Evolutionary conservation across 2,329 filamentous ascomycete genomes (phyloP), one percentile per base, ranked within the genome.

Genomic region (Aspergillus sp.): DNA sequence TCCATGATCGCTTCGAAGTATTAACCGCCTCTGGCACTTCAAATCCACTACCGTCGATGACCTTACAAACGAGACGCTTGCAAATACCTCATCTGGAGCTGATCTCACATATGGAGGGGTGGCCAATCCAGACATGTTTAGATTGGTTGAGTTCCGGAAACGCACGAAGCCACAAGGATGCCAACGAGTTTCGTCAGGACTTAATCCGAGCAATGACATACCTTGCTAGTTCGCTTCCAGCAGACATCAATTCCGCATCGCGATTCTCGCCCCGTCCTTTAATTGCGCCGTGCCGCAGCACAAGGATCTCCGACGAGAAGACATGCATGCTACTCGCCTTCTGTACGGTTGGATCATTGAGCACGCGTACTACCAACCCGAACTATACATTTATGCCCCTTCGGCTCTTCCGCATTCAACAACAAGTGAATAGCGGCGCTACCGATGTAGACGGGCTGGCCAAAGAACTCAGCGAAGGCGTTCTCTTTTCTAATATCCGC

Each of bases 321-420:
- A 79, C 64, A 65, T 89, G 58, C 66, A 78, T 59, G 65, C 75
- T 62, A 66, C 77, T 68, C 69, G 83, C 82, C n/a, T 84, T 90
- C 68, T 82, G 82, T 46, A 74, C 86, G 15, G 81, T 90, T 43
- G 82, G 87, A 17, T 84, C 84, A 1, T 84, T 90, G 27, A 84
- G 89, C 62, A 78, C 79, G 15, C 79, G 78, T 35, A 70, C 83
- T 8, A 74, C 76, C 2, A 80, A 81, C 21, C 75, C 81, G 1
- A 79, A 80, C 27, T 82, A 84, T 66, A 78, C 81, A 55, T 88
- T 88, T 62, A 78, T 83, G 1, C 86, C 88, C 0, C 74, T 90
- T 31, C 82, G 75, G 45, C 85, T 90, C 62, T 90, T 90, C 76
- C 86, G 84, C 62, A 77, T 83, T 7, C 86, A 87, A 57, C 88